Conservation (phyloP, 768 basidiomycete species). For the Termitomyces bulborhizus region DNA sequence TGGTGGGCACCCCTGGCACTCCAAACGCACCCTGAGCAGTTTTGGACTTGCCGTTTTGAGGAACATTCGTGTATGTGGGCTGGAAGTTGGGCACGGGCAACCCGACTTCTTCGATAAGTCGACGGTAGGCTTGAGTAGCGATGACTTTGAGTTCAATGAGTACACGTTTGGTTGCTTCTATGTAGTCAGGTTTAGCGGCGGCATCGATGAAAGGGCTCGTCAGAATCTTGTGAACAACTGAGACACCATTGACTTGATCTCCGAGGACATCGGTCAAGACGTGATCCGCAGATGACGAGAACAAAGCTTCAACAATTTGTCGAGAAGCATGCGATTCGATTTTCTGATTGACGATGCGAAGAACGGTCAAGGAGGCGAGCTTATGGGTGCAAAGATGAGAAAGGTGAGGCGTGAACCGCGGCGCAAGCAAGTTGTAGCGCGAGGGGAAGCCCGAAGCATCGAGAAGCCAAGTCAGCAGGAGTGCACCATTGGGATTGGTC, state of each 20-base stretch:
- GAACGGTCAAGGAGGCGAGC: constrained; percentile 88
- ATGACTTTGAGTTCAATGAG: constrained; percentile 89
- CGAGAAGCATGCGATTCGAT: constrained; percentile 84
- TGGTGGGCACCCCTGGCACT: constrained; percentile 71
- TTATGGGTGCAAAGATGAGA: constrained; percentile 98
- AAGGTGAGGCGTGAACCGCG: constrained; percentile 93
- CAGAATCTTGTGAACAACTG: constrained; percentile 88
- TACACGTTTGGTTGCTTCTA: constrained; percentile 87
- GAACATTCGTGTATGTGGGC: constrained; percentile 66
- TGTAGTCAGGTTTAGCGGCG: constrained; percentile 56
- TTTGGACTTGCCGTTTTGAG: constrained; percentile 58
- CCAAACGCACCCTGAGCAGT: constrained; percentile 50
- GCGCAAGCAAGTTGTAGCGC: constrained; percentile 90
- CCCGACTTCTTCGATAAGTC: constrained; percentile 92
- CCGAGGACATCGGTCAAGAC: constrained; percentile 90
- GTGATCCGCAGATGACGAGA: constrained; percentile 85
- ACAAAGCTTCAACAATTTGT: constrained; percentile 84
- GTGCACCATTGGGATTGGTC: constrained; percentile 95
- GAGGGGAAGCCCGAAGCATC: constrained; percentile 94
- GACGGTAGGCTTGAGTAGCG: constrained; percentile 90
- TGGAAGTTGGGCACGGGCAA: constrained; percentile 85
- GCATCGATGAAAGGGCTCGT: constrained; percentile 82
- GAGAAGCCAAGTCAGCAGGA: constrained; percentile 93
- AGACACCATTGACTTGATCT: constrained; percentile 95
- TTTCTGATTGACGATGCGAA: constrained; percentile 96